Base-by-base conservation (phyloP, 352 stramenopile genomes). In the Pseudoperonospora humuli region DNA sequence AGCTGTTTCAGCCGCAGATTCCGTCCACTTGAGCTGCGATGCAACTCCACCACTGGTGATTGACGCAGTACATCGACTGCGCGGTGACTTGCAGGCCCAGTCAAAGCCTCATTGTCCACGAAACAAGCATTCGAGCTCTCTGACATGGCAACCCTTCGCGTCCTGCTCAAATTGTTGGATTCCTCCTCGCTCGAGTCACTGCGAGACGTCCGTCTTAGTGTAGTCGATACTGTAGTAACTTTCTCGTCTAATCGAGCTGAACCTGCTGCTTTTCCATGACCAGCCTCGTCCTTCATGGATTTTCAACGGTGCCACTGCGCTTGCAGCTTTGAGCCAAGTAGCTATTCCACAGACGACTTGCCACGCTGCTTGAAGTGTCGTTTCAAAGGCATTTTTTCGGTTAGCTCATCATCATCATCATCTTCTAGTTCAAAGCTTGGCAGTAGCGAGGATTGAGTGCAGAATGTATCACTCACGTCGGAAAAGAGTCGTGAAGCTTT, bases 21-120 rank as follows among this genome's bases (percentile, higher is more conserved):
- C 11, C 67, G 67, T 18, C 67, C 70, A 37, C 70, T 81, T 5
- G 64, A 61, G 45, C 65, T 78, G 18, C 70, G 64, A 31, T 81
- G 67, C 35, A 78, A 31, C 41, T 76, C 70, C 7, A 76, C 55
- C 8, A 53, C 25, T 43, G 54, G 41, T 14, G 49, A 44, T 45
- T 61, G 54, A 29, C 49, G 54, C 24, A 68, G 20, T 18, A 27
- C 50, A 23, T 55, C 54, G 31, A 68, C 42, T 33, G 53, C 23
- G 23, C 53, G 57, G 36, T 64, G 57, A 33, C 42, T 59, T 17
- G 21, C 17, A 15, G 42, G 57, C n/a, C 35, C 5, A 15, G 26
- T 36, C 19, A 31, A 18, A 24, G 14, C 5, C 21, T 38, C 38
- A 39, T 25, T 51, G 18, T 58, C 47, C 27, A 18, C 14, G 18